Evolutionary conservation across 176 grass and related monocot genomes (phyloP).

Genomic region (Melocanna baccifera): DNA sequence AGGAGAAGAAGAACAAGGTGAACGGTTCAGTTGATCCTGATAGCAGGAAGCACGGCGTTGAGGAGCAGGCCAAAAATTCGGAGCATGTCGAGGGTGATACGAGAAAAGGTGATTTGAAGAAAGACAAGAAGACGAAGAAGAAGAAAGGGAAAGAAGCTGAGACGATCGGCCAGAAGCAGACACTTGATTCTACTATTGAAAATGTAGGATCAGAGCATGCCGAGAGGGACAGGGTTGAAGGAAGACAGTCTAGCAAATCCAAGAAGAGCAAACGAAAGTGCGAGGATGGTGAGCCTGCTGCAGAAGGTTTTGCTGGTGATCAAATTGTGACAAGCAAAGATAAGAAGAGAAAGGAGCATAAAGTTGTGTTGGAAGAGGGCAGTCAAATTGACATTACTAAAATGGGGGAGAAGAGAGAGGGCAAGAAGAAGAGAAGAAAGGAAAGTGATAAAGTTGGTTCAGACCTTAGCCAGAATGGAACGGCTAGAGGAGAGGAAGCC

Average conservation of each 20-base stretch:
- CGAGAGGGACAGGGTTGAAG: neutral
- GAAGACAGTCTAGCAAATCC: neutral
- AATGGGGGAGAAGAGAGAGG: conserved; percentile 18
- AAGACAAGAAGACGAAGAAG: conserved; percentile 9
- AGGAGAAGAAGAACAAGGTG: conserved; percentile 5
- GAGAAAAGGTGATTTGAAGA: neutral
- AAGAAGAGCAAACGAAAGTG: conserved; percentile 36
- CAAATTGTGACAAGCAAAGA: neutral
- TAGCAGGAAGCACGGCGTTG: neutral
- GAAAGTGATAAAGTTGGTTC: neutral
- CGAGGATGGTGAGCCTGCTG: neutral
- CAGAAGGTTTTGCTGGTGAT: neutral
- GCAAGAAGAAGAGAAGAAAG: conserved; percentile 35
- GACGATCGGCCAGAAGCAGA: neutral
- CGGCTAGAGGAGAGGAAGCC: neutral
- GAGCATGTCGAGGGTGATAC: neutral
- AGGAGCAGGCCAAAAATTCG: neutral
- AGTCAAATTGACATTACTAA: neutral
- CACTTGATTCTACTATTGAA: neutral
- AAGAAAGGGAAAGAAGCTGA: conserved; percentile 19
- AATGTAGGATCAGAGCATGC: conserved; percentile 14
- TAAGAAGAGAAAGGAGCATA: conserved; percentile 30
- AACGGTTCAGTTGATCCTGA: neutral
- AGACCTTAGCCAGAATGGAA: neutral
- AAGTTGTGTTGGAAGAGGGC: neutral